phyloP scores from a whole-genome alignment of 192 early-diverging fungal species.

The Haplosporangium gracile region DNA sequence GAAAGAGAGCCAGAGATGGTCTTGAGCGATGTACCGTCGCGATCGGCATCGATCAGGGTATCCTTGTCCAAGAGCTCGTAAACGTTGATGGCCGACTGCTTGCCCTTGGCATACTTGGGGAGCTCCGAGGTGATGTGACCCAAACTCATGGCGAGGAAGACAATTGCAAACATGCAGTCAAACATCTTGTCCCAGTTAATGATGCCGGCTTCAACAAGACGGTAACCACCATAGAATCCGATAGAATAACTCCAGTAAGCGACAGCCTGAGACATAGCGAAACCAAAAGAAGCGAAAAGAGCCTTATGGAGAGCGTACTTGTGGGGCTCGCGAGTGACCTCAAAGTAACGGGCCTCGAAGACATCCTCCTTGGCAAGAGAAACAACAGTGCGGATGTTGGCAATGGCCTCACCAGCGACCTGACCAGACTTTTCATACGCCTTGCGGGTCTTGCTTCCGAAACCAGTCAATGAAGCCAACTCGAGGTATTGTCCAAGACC shows the following conservation, averaged over 20 bases:
- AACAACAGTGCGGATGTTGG: slow-evolving; percentile 89
- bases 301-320: slow-evolving; percentile 73
- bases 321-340: slow-evolving; percentile 78
- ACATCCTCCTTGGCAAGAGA: slow-evolving; percentile 78
- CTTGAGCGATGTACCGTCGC: slow-evolving; percentile 49
- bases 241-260: slow-evolving; percentile 82
- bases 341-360: slow-evolving; percentile 77
- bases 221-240: slow-evolving; percentile 81
- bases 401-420: slow-evolving; percentile 87
- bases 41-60: slow-evolving; percentile 74
- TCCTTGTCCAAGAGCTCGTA: slow-evolving; percentile 79
- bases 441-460: slow-evolving; percentile 72
- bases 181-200: slow-evolving; percentile 69
- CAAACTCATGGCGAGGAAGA: slow-evolving; percentile 76
- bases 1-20: slow-evolving; percentile 52
- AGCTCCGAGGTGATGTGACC: slow-evolving; percentile 77
- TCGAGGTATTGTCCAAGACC: slow-evolving; percentile 65
- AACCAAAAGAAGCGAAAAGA: slow-evolving; percentile 75
- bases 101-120: slow-evolving; percentile 84
- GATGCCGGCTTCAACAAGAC: slow-evolving; percentile 66
- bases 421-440: slow-evolving; percentile 86
- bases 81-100: slow-evolving; percentile 80
- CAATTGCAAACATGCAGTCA: slow-evolving; percentile 81
- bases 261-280: slow-evolving; percentile 79
- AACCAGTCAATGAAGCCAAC: slow-evolving; percentile 67